Evolutionary conservation across 2,329 filamentous ascomycete genomes (phyloP).

Genomic region (Ophiocordyceps camponoti-leonardi): DNA sequence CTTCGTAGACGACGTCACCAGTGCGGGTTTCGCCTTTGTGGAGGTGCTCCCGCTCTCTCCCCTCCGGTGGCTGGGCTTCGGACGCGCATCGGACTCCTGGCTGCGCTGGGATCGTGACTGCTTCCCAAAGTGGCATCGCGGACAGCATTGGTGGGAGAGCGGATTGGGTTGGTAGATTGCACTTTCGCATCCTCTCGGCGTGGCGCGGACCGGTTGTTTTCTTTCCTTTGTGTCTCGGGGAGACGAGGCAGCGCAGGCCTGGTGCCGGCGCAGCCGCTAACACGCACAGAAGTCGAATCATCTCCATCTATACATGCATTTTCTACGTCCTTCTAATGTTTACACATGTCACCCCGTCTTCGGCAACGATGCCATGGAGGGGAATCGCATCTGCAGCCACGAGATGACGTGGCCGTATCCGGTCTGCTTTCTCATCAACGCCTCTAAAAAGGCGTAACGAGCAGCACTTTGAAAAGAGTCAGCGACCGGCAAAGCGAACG

Average conservation of each 20-base stretch:
- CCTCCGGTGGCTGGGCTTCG: slow-evolving; percentile 49
- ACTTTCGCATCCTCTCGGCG: neutral
- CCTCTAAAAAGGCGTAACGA: slow-evolving; percentile 49
- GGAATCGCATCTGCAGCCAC: slow-evolving; percentile 40
- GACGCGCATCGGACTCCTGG: slow-evolving; percentile 40
- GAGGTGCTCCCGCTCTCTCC: slow-evolving; percentile 68
- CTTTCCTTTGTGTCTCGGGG: neutral
- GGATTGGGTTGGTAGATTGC: slow-evolving; percentile 14
- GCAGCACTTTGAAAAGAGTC: slow-evolving; percentile 34
- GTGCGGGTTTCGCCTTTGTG: slow-evolving; percentile 58
- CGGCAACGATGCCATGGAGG: too few species aligned
- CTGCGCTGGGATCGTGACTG: slow-evolving; percentile 47
- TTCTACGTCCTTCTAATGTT: slow-evolving; percentile 7
- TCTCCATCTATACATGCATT: neutral
- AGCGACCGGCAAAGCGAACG: neutral
- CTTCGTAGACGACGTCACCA: slow-evolving; percentile 61
- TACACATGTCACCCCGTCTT: slow-evolving; percentile 19
- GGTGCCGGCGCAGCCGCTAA: too few species aligned
- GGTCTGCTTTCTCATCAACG: slow-evolving; percentile 56
- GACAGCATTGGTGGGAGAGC: slow-evolving; percentile 43
- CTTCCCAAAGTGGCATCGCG: slow-evolving; percentile 37
- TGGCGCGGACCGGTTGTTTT: neutral
- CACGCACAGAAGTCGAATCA: too few species aligned
- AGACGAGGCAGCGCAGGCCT: too few species aligned
- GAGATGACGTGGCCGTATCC: slow-evolving; percentile 43